Evolutionary conservation across 139 green algal species (phyloP), one percentile per base, ranked within the genome.

Genomic region (Nannochloris sp.): DNA sequence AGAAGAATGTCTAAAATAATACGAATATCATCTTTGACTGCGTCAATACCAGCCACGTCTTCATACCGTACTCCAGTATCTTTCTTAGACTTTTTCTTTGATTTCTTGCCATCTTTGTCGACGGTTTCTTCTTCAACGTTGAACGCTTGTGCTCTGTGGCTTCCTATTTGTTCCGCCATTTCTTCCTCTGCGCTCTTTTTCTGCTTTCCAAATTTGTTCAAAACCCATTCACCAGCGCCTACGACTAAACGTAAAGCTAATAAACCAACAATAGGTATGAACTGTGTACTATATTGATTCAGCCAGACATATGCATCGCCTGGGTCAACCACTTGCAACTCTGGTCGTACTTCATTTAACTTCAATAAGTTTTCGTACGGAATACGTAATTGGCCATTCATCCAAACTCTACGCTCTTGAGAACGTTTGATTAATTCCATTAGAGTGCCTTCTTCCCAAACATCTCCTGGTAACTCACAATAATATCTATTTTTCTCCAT

Each of bases 401-500:
- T 54, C 7, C n/a, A 33, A 37, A 77, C 71, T 46, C 71, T 32
- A 37, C 67, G 36, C 46, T 77, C 71, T 35, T 76, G 69, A 58
- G 78, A 82, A n/a, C 62, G 35, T 57, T 85, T 85, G 60, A 87
- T 71, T 4, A 84, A 48, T 33, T 68, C 30, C 79, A 90, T 80
- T n/a, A 91, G 68, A 12, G 66, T 68, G 27, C 79, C 78, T 39
- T 87, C 71, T 67, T 85, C 69, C 76, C 77, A 91, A 23, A 90
- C 63, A 59, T 91, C 85, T 6, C 84, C 84, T 30, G 84, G 84
- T 44, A 91, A 75, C 68, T 86, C 78, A 29, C 70, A 71, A 45
- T 89, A 92, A 72, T 81, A 92, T 5, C 83, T 73, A 29, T 80
- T 72, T 74, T 87, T 89, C 73, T 92, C 85, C 81, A 90, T 88